Conservation (phyloP, 2,329 filamentous ascomycete genomes). For the Fusarium neocosmosporiellum region DNA sequence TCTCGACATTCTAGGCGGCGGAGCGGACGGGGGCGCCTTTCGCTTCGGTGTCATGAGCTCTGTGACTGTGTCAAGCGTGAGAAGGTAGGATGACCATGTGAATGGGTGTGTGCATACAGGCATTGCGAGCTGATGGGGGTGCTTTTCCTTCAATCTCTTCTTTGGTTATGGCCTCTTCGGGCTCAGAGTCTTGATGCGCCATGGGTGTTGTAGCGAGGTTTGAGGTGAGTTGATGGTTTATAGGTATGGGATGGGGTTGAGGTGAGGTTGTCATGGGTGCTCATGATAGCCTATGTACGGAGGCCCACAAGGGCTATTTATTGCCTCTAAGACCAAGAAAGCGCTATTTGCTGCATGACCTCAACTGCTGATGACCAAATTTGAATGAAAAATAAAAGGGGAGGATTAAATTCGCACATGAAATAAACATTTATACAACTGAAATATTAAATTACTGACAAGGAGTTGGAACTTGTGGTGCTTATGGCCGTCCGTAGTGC, state of each 20-base stretch:
- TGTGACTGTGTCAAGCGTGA: conserved; percentile 31
- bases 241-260: neutral
- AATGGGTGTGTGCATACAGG: conserved; percentile 50
- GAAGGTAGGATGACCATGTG: neutral
- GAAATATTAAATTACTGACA: neutral
- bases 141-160: conserved; percentile 55
- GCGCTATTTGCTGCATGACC: neutral
- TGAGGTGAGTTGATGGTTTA: neutral
- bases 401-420: neutral
- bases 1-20: conserved; percentile 28
- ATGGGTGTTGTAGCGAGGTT: conserved; percentile 4
- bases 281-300: conserved; percentile 13
- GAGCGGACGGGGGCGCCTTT: conserved; percentile 42
- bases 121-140: conserved; percentile 49
- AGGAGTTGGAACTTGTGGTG: neutral
- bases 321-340: neutral
- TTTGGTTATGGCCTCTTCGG: conserved; percentile 55
- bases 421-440: neutral
- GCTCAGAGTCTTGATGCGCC: conserved; percentile 41
- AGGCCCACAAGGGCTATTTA: neutral
- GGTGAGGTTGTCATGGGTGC: conserved; percentile 6
- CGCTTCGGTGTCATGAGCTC: conserved; percentile 53
- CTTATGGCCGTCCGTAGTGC: neutral
- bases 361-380: neutral
- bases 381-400: neutral